Conservation (phyloP, 345 rosid genomes). For the Firmiana major region DNA sequence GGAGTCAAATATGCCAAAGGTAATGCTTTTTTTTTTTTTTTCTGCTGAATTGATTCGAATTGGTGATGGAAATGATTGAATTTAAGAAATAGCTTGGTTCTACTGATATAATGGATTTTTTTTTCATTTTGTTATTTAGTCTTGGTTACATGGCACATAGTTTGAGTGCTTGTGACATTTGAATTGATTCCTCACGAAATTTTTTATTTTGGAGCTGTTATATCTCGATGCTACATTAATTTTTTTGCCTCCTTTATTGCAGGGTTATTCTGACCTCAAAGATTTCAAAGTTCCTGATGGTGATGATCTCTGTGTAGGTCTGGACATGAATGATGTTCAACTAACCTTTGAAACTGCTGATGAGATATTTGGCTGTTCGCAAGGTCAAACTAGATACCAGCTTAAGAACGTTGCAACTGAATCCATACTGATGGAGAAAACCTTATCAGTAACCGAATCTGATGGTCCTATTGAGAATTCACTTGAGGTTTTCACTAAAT, state of each 20-base stretch:
- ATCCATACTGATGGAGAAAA: constrained; percentile 36
- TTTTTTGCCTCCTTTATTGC: constrained; percentile 15
- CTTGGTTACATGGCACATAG: background rate
- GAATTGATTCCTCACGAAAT: background rate
- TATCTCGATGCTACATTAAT: background rate
- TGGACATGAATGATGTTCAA: constrained; percentile 49
- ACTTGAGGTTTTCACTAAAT: constrained; percentile 37
- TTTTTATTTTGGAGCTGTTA: background rate
- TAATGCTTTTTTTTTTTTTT: constrained; percentile 4
- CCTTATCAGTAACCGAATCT: constrained; percentile 38
- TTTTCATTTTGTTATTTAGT: background rate
- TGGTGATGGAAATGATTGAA: background rate
- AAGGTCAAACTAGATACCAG: constrained; percentile 31
- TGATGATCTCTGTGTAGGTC: constrained; percentile 53
- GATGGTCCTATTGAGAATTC: constrained; percentile 43
- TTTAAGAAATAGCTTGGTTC: background rate
- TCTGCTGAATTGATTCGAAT: background rate
- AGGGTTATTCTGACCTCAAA: constrained; percentile 36
- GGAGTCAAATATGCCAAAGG: constrained; percentile 36
- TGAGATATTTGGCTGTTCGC: constrained; percentile 43
- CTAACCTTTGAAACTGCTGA: constrained; percentile 44
- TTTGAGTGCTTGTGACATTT: background rate
- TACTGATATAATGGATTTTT: background rate
- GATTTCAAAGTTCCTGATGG: constrained; percentile 41
- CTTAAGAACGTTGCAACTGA: constrained; percentile 37